phyloP scores from a whole-genome alignment of 805 yeast genomes.

The Wickerhamiella australiensis region DNA sequence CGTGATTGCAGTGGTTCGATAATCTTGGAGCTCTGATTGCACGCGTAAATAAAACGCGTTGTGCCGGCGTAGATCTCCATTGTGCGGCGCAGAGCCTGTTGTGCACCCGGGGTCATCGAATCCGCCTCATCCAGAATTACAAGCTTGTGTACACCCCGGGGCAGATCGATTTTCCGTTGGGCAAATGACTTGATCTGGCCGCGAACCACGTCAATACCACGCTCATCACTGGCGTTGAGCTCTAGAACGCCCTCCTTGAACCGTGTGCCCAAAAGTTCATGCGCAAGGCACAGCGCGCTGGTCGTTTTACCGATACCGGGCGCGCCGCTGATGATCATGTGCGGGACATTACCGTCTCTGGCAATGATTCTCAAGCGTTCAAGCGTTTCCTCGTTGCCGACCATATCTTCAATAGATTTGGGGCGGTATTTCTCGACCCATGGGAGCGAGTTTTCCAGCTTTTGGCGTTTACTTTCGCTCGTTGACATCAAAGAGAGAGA shows the following conservation, averaged over 20 bases:
- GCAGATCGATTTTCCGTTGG: constrained; percentile 77
- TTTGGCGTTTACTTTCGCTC: constrained; percentile 4
- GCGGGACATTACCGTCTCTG: constrained; percentile 92
- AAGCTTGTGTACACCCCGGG: constrained; percentile 84
- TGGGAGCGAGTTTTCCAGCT: constrained; percentile 5
- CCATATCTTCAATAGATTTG: constrained; percentile 61
- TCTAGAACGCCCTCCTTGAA: constrained; percentile 79
- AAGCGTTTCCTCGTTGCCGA: constrained; percentile 85
- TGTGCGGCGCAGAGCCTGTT: constrained; percentile 84
- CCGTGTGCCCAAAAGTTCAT: constrained; percentile 61
- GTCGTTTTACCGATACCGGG: constrained; percentile 99
- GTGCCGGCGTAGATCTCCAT: constrained; percentile 94
- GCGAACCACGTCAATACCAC: constrained; percentile 95
- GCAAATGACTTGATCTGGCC: constrained; percentile 92
- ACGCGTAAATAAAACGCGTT: constrained; percentile 96
- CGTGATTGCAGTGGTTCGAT: constrained; percentile 94
- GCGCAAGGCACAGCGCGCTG: constrained; percentile 78
- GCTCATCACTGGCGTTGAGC: constrained; percentile 89
- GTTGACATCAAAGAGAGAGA: not conserved
- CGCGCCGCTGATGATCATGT: constrained; percentile 79
- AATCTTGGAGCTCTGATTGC: constrained; percentile 87
- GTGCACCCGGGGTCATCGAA: constrained; percentile 94
- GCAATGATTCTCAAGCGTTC: constrained; percentile 76
- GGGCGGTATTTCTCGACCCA: constrained; percentile 98
- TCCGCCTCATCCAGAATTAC: constrained; percentile 92